Evolutionary conservation across 2,329 filamentous ascomycete genomes (phyloP), one percentile per base, ranked within the genome.

Genomic region (Fonsecaea nubica): DNA sequence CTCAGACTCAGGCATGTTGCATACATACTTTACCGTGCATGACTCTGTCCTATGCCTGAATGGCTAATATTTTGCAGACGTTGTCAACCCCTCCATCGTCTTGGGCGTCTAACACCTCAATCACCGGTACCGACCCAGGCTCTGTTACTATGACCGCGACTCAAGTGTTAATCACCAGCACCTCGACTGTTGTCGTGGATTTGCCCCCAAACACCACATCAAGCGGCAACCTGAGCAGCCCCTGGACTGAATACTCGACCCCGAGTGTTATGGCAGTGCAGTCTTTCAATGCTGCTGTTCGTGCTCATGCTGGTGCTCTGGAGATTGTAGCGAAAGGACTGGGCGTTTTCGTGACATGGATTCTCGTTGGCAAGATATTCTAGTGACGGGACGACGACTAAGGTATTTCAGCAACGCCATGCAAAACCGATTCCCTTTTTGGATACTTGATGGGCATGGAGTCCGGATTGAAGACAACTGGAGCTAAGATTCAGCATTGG

Each of bases 151-250:
- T 30, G 13, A 48, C 25, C 4, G 9, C 25, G 3, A 4, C 18
- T 50, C 57, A 25, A 32, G 38, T 12, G 38, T 18, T 58, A 6
- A 18, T 45, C 12, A 59, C 57, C 7, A 59, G 57, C 32, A 45
- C 45, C 7, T 59, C 57, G 2, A 59, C 57, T 6, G 57, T 59
- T 12, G 30, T 59, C 15, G 57, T 59, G 21, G 57, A 59, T n/a
- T n/a, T 59, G 12, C 21, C 57, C 25, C 48, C 30, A 40, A 33
- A 33, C 25, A 9, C 25, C n/a, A 18, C 57, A 15, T 33, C 57
- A 8, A 33, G 38, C 30, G 18, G 7, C 38, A 36, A n/a, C 6
- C 4, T 18, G 18, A 36, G 30, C 40, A n/a, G 38, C 7, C 48
- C 57, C 12, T 50, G 45, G 45, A 50, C 45, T 12, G 45, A 3